Evolutionary conservation across 805 yeast species (phyloP).

Genomic region (Ogataea polymorpha): DNA sequence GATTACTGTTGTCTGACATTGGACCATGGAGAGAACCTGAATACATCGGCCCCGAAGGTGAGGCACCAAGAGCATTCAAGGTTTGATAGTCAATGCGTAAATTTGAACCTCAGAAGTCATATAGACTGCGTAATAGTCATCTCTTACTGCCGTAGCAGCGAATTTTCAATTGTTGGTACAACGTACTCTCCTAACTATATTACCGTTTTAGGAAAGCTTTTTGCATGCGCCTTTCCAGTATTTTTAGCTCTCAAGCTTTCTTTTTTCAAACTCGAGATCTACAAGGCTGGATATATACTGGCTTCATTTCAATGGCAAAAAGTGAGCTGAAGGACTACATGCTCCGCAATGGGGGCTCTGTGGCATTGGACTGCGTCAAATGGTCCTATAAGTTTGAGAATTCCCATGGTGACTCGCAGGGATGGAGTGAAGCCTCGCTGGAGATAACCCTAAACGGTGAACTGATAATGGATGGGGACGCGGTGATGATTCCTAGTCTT

Average conservation of each 20-base stretch:
- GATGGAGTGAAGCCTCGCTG: slow-evolving; percentile 26
- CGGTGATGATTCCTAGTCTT: slow-evolving; percentile 24
- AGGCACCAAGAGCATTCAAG: slow-evolving; percentile 65
- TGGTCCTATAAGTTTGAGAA: slow-evolving; percentile 24
- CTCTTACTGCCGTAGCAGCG: not conserved
- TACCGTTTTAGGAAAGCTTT: not conserved
- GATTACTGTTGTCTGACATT: slow-evolving; percentile 79
- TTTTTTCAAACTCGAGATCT: too few species aligned
- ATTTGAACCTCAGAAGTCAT: not conserved
- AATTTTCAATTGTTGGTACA: not conserved
- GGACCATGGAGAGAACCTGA: slow-evolving; percentile 97
- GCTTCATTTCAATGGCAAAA: not conserved
- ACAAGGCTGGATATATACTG: too few species aligned
- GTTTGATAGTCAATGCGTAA: not conserved
- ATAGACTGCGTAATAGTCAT: slow-evolving; percentile 1
- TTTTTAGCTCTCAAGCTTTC: too few species aligned
- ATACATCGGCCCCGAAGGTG: slow-evolving; percentile 93
- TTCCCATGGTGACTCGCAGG: not conserved
- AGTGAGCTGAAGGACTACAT: slow-evolving; percentile 2
- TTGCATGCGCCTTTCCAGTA: not conserved
- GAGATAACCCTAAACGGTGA: slow-evolving; percentile 28
- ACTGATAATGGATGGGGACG: slow-evolving; percentile 19
- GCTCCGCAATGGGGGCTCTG: slow-evolving; percentile 16
- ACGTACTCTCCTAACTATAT: not conserved
- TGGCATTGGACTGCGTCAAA: slow-evolving; percentile 10